phyloP scores from a whole-genome alignment of 805 yeast species.

The Kodamaea hsintzibuensis region DNA sequence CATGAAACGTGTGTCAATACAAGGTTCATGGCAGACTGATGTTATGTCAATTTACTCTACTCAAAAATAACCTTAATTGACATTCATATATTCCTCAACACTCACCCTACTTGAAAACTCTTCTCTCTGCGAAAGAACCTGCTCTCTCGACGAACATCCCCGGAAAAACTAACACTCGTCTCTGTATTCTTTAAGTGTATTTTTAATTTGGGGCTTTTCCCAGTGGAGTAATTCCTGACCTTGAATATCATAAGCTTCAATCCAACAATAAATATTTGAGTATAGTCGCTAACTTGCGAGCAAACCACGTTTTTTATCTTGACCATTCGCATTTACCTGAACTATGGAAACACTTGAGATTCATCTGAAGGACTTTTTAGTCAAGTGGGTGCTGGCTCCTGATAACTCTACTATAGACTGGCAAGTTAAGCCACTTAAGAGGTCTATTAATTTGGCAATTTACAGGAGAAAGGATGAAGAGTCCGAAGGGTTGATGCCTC shows the following conservation, averaged over 20 bases:
- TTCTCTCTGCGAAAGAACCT: background rate
- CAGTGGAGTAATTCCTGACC: conserved; percentile 2
- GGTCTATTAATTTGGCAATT: conserved; percentile 42
- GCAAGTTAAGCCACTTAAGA: conserved; percentile 73
- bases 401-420: conserved; percentile 67
- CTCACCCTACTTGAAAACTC: too few species aligned
- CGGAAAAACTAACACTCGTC: conserved; percentile 1
- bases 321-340: conserved; percentile 1
- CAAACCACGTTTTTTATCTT: background rate
- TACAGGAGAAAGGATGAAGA: conserved; percentile 33
- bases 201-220: conserved; percentile 2
- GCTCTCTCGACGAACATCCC: background rate
- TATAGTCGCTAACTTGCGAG: background rate
- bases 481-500: conserved; percentile 6
- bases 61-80: background rate
- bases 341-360: conserved; percentile 87
- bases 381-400: conserved; percentile 86
- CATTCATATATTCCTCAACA: background rate
- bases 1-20: background rate
- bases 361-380: conserved; percentile 83
- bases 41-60: background rate
- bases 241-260: background rate
- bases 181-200: background rate
- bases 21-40: background rate
- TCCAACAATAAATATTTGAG: background rate